These are phyloP conservation scores for Sarcomyxa edulis DNA, from an alignment of 768 basidiomycete species.

Conservation along the genomic window DNA sequence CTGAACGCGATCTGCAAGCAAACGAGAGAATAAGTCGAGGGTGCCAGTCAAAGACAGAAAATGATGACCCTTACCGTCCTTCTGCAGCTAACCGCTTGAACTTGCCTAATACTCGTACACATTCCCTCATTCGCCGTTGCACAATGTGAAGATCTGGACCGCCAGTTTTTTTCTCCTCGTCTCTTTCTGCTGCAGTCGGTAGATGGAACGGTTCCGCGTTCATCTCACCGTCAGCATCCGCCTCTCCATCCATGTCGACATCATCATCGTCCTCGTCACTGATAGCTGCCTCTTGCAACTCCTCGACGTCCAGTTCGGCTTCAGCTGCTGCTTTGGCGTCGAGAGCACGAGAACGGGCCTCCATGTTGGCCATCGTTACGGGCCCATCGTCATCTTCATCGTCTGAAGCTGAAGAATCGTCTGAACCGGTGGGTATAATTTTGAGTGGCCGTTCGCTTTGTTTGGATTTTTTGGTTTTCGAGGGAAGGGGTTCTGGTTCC, in stretches of 20 bases:
- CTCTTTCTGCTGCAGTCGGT: slow-evolving; percentile 67
- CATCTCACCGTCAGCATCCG: slow-evolving; percentile 30
- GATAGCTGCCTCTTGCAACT: slow-evolving; percentile 51
- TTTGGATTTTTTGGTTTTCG: slow-evolving; percentile 48
- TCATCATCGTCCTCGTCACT: slow-evolving; percentile 40
- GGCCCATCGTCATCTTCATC: slow-evolving; percentile 26
- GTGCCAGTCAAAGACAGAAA: too few relatives aligned
- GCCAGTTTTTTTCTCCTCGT: slow-evolving; percentile 63
- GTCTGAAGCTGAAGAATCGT: slow-evolving; percentile 38
- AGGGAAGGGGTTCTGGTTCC: slow-evolving; percentile 23
- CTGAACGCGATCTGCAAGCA: slow-evolving; percentile 75
- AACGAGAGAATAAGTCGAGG: slow-evolving; percentile 3
- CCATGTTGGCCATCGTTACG: slow-evolving; percentile 78
- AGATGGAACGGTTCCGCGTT: slow-evolving; percentile 52
- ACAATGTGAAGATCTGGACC: slow-evolving; percentile 72
- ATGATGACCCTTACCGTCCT: slow-evolving; percentile 61
- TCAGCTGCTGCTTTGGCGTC: slow-evolving; percentile 65
- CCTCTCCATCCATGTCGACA: slow-evolving; percentile 41
- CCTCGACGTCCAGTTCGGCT: slow-evolving; percentile 63
- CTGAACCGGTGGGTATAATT: slow-evolving; percentile 47
- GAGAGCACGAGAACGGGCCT: slow-evolving; percentile 70
- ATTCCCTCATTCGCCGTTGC: slow-evolving; percentile 75
- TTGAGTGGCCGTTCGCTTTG: slow-evolving; percentile 41
- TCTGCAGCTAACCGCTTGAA: slow-evolving; percentile 65
- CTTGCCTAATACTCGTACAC: slow-evolving; percentile 64